phyloP scores from a whole-genome alignment of 2,329 filamentous ascomycete species.

The Fusarium caatingaense region DNA sequence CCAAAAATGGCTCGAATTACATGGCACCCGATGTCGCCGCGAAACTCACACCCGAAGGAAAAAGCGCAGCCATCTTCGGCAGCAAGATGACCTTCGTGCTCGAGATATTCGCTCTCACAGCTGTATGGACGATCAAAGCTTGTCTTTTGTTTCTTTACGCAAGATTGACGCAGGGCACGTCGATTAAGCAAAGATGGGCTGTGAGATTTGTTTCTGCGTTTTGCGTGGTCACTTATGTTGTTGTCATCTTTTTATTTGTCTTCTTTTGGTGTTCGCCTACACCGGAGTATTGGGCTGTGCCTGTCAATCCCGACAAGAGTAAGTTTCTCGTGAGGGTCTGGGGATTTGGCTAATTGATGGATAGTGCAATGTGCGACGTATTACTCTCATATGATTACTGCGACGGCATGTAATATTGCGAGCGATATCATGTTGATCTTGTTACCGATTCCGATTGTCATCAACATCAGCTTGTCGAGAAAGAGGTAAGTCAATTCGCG shows the following conservation, averaged over 20 bases:
- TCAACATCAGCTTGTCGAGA: constrained; percentile 53
- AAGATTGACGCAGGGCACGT: constrained; percentile 58
- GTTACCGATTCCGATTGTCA: constrained; percentile 59
- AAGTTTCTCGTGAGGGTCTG: rapidly evolving
- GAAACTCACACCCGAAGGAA: constrained; percentile 58
- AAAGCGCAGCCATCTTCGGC: constrained; percentile 59
- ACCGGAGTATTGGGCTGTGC: constrained; percentile 63
- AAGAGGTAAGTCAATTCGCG: constrained; percentile 28
- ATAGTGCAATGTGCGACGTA: constrained; percentile 59
- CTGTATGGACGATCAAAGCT: constrained; percentile 64
- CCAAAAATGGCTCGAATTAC: constrained; percentile 59
- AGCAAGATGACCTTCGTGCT: constrained; percentile 66
- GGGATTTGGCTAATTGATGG: constrained; percentile 5
- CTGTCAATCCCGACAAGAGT: constrained; percentile 46
- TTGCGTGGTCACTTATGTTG: constrained; percentile 57
- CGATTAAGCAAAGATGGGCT: constrained; percentile 49
- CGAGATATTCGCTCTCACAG: constrained; percentile 63
- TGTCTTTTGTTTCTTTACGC: constrained; percentile 65
- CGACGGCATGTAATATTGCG: constrained; percentile 60
- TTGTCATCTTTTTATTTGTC: constrained; percentile 63
- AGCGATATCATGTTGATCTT: constrained; percentile 59
- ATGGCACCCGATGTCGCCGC: constrained; percentile 52
- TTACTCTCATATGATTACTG: constrained; percentile 60
- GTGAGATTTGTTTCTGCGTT: constrained; percentile 59
- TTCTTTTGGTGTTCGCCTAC: constrained; percentile 66